Percentiles rank a stretch among this genome's conserved stretches.
Evolutionary conservation across 805 yeast genomes (phyloP).

Genomic region (Candida hispaniensis): DNA sequence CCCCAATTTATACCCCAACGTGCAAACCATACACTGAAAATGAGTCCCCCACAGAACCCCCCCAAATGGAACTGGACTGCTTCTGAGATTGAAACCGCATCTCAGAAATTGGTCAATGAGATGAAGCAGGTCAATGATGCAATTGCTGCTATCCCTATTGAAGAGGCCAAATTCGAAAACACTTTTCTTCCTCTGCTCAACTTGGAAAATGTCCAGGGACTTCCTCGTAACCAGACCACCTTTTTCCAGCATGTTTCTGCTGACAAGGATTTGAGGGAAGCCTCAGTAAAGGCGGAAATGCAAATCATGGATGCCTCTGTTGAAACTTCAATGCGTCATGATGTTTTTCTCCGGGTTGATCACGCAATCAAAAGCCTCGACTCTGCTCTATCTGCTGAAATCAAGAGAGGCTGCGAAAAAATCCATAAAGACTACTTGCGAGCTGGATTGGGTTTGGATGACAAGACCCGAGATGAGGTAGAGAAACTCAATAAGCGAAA

Average conservation of each 20-base stretch:
- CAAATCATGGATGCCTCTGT: conserved; percentile 45
- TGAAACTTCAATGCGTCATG: conserved; percentile 56
- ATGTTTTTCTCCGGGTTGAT: conserved; percentile 50
- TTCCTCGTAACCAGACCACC: conserved; percentile 41
- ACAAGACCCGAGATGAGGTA: conserved; percentile 44
- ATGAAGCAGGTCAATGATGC: conserved; percentile 38
- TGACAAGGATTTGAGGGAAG: conserved; percentile 55
- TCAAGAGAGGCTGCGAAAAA: conserved; percentile 48
- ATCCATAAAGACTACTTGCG: conserved; percentile 47
- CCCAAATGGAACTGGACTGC: conserved; percentile 14
- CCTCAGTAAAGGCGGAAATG: conserved; percentile 54
- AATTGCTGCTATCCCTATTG: conserved; percentile 35
- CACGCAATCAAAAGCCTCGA: conserved; percentile 35
- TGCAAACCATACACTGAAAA: too few species aligned
- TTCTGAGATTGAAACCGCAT: conserved; percentile 5
- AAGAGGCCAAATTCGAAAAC: conserved; percentile 44
- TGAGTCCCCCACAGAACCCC: conserved; percentile 16
- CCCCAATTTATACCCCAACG: too few species aligned
- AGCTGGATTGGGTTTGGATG: conserved; percentile 55
- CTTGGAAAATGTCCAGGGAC: conserved; percentile 40
- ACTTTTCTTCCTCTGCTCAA: conserved; percentile 45
- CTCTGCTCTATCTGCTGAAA: conserved; percentile 39
- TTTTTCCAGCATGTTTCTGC: conserved; percentile 67
- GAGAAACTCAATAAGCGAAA: conserved; percentile 50
- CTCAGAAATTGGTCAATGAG: conserved; percentile 4